Percentiles rank a stretch among this genome's conserved stretches.
Evolutionary conservation across 441 rosid genomes (phyloP).

Genomic region (Adansonia grandidieri): DNA sequence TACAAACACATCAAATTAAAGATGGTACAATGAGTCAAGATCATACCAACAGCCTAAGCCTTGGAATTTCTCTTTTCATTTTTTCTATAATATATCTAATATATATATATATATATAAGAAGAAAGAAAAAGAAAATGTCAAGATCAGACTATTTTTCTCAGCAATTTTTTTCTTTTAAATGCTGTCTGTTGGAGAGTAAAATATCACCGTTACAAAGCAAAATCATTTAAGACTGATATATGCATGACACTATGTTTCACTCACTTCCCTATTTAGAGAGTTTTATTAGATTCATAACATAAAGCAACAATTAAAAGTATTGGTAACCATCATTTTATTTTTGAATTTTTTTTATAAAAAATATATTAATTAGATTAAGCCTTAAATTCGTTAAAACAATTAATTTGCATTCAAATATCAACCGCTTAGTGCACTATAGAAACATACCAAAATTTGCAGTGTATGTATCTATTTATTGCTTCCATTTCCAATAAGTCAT

Average conservation of each 20-base stretch:
- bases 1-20: no score
- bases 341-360: neutral
- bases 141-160: neutral
- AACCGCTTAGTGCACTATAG: neutral
- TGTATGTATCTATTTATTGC: neutral
- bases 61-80: neutral
- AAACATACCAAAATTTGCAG: neutral
- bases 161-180: neutral
- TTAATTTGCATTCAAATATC: neutral
- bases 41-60: neutral
- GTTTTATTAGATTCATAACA: neutral
- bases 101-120: neutral
- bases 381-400: neutral
- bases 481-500: neutral
- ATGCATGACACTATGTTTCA: neutral
- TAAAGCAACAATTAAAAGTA: neutral
- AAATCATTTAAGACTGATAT: neutral
- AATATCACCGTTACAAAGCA: neutral
- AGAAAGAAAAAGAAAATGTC: neutral
- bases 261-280: slow-evolving; percentile 10
- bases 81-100: no score
- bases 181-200: neutral
- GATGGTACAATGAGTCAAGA: neutral
- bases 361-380: neutral
- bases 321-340: neutral